phyloP scores from a whole-genome alignment of 2,329 filamentous ascomycete genomes.

The Chrysosphaeria jannelii region DNA sequence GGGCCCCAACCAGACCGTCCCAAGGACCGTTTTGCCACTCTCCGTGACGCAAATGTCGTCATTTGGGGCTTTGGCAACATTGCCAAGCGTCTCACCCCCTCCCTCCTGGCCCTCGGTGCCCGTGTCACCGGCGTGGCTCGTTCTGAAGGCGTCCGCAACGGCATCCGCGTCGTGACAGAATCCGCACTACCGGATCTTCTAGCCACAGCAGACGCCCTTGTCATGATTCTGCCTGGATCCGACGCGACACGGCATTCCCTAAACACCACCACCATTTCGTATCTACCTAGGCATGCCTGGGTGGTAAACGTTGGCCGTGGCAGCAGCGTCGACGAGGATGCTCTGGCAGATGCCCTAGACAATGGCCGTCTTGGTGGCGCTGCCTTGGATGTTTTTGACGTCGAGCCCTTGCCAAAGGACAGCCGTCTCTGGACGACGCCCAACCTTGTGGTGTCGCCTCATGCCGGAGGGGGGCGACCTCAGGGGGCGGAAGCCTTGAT shows the following conservation, averaged over 20 bases:
- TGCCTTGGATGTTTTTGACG: slow-evolving; percentile 17
- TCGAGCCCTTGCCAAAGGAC: slow-evolving; percentile 14
- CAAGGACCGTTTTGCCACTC: slow-evolving; percentile 13
- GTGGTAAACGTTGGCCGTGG: slow-evolving; percentile 18
- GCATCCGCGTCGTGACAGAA: slow-evolving; percentile 13
- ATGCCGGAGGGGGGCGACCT: slow-evolving; percentile 24
- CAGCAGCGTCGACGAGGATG: slow-evolving; percentile 17
- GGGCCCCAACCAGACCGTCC: slow-evolving; percentile 11
- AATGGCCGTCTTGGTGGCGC: slow-evolving; percentile 15
- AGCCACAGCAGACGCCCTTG: slow-evolving; percentile 14
- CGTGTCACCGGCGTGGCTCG: slow-evolving; percentile 27
- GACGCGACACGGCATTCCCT: slow-evolving; percentile 12
- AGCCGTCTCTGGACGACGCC: slow-evolving; percentile 6
- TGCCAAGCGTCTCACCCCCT: slow-evolving; percentile 13
- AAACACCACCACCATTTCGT: slow-evolving; percentile 10
- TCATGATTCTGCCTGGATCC: slow-evolving; percentile 17
- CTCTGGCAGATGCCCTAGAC: slow-evolving; percentile 15
- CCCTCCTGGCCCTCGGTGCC: slow-evolving; percentile 17
- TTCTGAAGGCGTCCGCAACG: slow-evolving; percentile 20
- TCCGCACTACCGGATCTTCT: slow-evolving; percentile 11
- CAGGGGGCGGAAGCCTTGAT: slow-evolving; percentile 28
- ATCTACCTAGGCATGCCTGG: slow-evolving; percentile 12
- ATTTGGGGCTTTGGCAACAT: slow-evolving; percentile 21
- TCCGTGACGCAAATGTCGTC: slow-evolving; percentile 13
- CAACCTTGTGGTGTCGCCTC: slow-evolving; percentile 6